These are phyloP conservation scores for Houttuynia cordata DNA, from an alignment of 164 flowering plant genomes.

Conservation along the genomic window DNA sequence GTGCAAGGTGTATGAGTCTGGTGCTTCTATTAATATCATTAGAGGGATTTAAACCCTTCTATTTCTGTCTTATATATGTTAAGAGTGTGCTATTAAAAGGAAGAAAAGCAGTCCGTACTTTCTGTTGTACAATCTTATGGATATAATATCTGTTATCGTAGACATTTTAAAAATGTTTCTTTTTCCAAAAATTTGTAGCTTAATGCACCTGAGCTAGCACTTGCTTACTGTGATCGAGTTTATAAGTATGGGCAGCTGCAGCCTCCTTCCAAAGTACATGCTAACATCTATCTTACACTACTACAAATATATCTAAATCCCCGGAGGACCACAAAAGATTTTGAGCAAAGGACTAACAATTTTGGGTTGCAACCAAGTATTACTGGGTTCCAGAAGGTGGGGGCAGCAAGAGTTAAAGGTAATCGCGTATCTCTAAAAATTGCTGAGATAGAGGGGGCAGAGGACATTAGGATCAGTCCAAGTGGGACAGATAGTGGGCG, in stretches of 20 bases:
- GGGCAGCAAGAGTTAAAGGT: slow-evolving; percentile 35
- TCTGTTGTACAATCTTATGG: no score
- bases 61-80: neutral
- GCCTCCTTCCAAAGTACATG: slow-evolving; percentile 34
- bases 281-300: slow-evolving; percentile 81
- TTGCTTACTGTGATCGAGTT: slow-evolving; percentile 87
- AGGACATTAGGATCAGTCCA: slow-evolving; percentile 40
- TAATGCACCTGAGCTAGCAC: slow-evolving; percentile 82
- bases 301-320: slow-evolving; percentile 96
- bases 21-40: no score
- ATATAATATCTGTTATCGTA: no score
- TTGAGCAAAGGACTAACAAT: slow-evolving; percentile 61
- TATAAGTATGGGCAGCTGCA: slow-evolving; percentile 50
- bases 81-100: neutral
- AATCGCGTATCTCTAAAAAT: slow-evolving; percentile 58
- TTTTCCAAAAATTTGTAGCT: slow-evolving; percentile 50
- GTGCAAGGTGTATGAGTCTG: neutral
- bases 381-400: slow-evolving; percentile 28
- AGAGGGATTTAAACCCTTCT: neutral
- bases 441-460: slow-evolving; percentile 92
- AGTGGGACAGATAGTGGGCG: slow-evolving; percentile 79
- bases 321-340: slow-evolving; percentile 58
- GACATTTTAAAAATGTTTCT: slow-evolving; percentile 3
- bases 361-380: slow-evolving; percentile 34
- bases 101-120: no score